A percentile compares a stretch with the other conserved stretches of the same genome.
These are phyloP conservation scores for Typha latifolia DNA, from an alignment of 176 grass and related monocot species.

Conservation along the genomic window DNA sequence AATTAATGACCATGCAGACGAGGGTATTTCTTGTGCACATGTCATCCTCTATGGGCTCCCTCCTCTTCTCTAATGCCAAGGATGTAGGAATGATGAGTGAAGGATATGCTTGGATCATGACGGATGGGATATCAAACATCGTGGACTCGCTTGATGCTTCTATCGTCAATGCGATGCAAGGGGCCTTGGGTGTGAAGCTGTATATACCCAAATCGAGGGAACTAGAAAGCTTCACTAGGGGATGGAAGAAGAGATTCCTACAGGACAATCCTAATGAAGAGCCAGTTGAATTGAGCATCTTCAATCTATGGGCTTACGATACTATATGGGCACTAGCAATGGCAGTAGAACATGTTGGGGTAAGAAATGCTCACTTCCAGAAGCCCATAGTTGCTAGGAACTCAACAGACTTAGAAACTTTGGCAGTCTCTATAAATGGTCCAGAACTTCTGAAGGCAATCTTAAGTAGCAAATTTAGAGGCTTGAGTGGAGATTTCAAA, in stretches of 20 bases:
- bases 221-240: slow-evolving; percentile 19
- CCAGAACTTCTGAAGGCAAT: slow-evolving; percentile 23
- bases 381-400: neutral
- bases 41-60: slow-evolving; percentile 15
- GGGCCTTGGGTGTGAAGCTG: slow-evolving; percentile 30
- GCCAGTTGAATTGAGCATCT: slow-evolving; percentile 11
- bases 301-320: slow-evolving; percentile 46
- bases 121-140: slow-evolving; percentile 31
- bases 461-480: slow-evolving; percentile 20
- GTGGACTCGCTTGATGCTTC: slow-evolving; percentile 20
- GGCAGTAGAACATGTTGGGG: slow-evolving; percentile 35
- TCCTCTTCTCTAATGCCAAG: slow-evolving; percentile 34
- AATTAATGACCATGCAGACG: slow-evolving; percentile 36
- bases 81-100: slow-evolving; percentile 40
- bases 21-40: slow-evolving; percentile 55
- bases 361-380: neutral
- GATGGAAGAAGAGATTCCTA: slow-evolving; percentile 38
- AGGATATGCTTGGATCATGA: slow-evolving; percentile 50
- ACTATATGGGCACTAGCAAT: slow-evolving; percentile 48
- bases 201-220: slow-evolving; percentile 19
- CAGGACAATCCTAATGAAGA: slow-evolving; percentile 20
- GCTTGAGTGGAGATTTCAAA: slow-evolving; percentile 36
- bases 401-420: slow-evolving; percentile 4
- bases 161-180: slow-evolving; percentile 28
- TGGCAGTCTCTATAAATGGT: slow-evolving; percentile 28